phyloP scores from a whole-genome alignment of 305 asterid species.

The Fraxinus paxiana region DNA sequence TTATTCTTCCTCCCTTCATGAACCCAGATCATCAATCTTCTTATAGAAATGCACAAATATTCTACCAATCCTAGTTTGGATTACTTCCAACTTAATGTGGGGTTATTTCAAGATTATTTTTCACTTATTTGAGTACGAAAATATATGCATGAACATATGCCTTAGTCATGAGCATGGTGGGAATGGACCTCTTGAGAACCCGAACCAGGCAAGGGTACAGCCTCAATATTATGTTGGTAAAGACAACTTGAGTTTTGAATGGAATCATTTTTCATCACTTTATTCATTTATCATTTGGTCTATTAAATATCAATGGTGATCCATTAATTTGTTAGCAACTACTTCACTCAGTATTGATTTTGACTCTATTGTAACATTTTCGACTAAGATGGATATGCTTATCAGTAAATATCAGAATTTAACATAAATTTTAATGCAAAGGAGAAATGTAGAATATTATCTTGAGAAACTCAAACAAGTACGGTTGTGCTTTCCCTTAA shows the following conservation, averaged over 20 bases:
- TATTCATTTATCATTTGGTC: neutral
- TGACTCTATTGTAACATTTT: neutral
- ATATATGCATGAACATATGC: neutral
- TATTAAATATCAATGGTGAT: neutral
- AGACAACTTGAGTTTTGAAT: neutral
- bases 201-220: neutral
- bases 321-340: neutral
- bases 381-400: neutral
- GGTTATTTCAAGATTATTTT: neutral
- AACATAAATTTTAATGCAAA: neutral
- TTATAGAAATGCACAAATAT: neutral
- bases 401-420: neutral
- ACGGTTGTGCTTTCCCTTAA: neutral
- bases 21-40: neutral
- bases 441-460: neutral
- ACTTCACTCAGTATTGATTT: neutral
- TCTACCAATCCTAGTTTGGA: neutral
- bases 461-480: neutral
- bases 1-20: conserved; percentile 15
- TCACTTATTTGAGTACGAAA: neutral
- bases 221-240: neutral
- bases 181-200: neutral
- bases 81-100: neutral
- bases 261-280: neutral
- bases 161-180: neutral